These are phyloP conservation scores for Coemansia sp. DNA, from an alignment of 192 early-diverging fungal genomes.

Conservation along the genomic window DNA sequence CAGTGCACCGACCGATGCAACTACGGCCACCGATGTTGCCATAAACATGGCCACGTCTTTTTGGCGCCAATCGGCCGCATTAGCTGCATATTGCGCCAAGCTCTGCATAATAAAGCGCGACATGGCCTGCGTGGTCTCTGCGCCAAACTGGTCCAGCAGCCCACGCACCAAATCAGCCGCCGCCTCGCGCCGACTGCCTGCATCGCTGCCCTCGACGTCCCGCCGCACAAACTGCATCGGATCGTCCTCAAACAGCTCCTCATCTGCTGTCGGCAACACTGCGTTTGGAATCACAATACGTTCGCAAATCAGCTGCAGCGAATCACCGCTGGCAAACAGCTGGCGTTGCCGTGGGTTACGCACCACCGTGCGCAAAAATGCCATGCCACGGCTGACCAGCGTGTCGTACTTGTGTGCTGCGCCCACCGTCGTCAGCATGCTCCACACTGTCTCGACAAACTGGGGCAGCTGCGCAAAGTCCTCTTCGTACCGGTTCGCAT, in stretches of 20 bases:
- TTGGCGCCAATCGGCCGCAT: conserved; percentile 84
- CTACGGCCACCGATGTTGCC: conserved; percentile 84
- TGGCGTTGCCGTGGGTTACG: conserved; percentile 67
- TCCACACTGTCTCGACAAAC: conserved; percentile 90
- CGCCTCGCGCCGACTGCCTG: conserved; percentile 88
- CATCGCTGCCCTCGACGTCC: conserved; percentile 90
- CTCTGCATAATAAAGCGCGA: conserved; percentile 71
- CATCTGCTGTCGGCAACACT: conserved; percentile 78
- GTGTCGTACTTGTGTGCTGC: conserved; percentile 76
- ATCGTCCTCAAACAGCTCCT: conserved; percentile 96
- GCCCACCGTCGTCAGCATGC: conserved; percentile 74
- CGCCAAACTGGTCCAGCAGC: conserved; percentile 81
- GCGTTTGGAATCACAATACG: conserved; percentile 93
- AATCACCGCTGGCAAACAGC: conserved; percentile 73
- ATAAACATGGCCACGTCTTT: conserved; percentile 96
- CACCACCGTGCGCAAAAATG: conserved; percentile 86
- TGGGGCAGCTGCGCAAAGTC: conserved; percentile 75
- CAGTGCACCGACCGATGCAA: conserved; percentile 69
- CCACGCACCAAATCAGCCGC: conserved; percentile 91
- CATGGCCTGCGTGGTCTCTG: conserved; percentile 83
- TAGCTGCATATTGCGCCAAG: conserved; percentile 69
- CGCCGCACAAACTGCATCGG: conserved; percentile 92
- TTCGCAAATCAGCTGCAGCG: conserved; percentile 81
- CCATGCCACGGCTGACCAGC: conserved; percentile 87
- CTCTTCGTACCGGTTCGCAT: conserved; percentile 88